phyloP scores from a whole-genome alignment of 805 yeast genomes.

The Wickerhamiella brachini region DNA sequence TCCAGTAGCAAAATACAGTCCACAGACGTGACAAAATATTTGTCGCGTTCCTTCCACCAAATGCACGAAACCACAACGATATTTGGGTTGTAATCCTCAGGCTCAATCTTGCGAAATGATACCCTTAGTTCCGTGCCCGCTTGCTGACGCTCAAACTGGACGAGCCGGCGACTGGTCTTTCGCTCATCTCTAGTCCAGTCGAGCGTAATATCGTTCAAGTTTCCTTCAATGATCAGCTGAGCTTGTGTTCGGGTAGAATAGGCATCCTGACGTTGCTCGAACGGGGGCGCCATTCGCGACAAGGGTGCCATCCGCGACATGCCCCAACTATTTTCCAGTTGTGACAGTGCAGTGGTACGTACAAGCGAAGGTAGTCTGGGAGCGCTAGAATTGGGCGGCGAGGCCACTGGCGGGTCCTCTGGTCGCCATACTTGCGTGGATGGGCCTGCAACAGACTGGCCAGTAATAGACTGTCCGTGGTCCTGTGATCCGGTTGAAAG shows the following conservation, averaged over 20 bases:
- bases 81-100: slow-evolving; percentile 27
- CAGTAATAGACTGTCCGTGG: too few species aligned
- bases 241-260: slow-evolving; percentile 1
- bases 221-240: slow-evolving; percentile 13
- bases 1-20: slow-evolving; percentile 48
- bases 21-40: slow-evolving; percentile 47
- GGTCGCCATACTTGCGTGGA: background rate
- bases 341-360: background rate
- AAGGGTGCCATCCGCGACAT: background rate
- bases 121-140: slow-evolving; percentile 25
- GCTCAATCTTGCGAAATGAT: slow-evolving; percentile 27
- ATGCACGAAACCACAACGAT: slow-evolving; percentile 45
- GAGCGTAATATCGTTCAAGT: slow-evolving; percentile 24
- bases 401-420: background rate
- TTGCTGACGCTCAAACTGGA: slow-evolving; percentile 27
- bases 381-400: background rate
- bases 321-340: background rate
- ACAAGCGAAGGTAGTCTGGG: background rate
- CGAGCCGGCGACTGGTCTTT: slow-evolving; percentile 32
- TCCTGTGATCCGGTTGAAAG: too few species aligned
- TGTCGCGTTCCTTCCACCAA: slow-evolving; percentile 36
- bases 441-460: background rate
- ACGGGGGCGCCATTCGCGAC: background rate
- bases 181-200: slow-evolving; percentile 36
- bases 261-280: background rate